Base-by-base conservation (phyloP, 192 early-diverging fungal genomes). In the Geranomyces variabilis region DNA sequence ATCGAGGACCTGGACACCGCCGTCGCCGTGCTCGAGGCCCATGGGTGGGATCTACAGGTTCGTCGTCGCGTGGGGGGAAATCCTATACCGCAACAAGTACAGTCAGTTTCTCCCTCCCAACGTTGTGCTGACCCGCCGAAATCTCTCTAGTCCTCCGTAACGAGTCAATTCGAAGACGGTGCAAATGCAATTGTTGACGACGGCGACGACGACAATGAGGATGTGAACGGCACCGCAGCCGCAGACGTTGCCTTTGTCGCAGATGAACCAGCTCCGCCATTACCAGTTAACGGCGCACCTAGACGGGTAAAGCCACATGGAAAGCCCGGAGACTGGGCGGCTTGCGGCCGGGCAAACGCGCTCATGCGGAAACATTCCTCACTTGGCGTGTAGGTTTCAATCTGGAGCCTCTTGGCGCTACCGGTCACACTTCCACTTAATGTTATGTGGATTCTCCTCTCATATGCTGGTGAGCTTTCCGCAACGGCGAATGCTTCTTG, bases 21-120 rank as follows among this genome's bases (percentile, higher is more conserved):
- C n/a, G 45, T 80, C 31, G 66, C 67, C 24, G 44, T 75, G 30
- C 74, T 84, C 34, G 63, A 70, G 26, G 44, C 46, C 9, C 66
- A 78, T 55, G 48, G 65, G 30, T 84, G 77, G 78, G 34, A 80
- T 69, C 47, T 84, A 8, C 73, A 81, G 72, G 77, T 79, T 60
- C 19, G 28, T n/a, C 12, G 67, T 33, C 1, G 15, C 9, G 24
- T 1, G 34, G 7, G 13, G 22, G 19, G 28, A 17, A 17, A 43
- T 29, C 10, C 59, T 33, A 43, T 36, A n/a, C n/a, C n/a, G 14
- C 28, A n/a, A 28, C n/a, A 21, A 15, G 24, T 36, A 26, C 41
- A 43, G 7, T 43, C 21, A 46, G 24, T 30, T 26, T 55, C 1
- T 14, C 46, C 24, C 72, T 17, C 34, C 74, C 12, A 29, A 66